phyloP scores from a whole-genome alignment of 768 basidiomycete species.

The Rhizopogon vesiculosus region DNA sequence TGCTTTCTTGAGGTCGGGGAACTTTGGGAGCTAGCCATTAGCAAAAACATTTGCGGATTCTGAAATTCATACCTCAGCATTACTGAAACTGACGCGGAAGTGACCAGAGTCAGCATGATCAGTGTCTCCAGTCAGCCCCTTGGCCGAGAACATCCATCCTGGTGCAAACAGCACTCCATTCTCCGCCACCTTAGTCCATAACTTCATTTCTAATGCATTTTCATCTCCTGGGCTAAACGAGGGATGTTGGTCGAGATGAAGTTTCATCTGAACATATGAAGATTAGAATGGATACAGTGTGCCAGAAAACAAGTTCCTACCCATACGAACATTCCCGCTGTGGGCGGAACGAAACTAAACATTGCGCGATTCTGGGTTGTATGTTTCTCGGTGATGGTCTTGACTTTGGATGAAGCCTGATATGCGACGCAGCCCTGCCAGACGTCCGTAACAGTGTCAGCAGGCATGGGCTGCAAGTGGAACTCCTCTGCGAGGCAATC shows the following conservation, averaged over 20 bases:
- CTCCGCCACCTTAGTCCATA: slow-evolving; percentile 59
- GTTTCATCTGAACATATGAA: slow-evolving; percentile 39
- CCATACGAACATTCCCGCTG: slow-evolving; percentile 84
- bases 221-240: slow-evolving; percentile 31
- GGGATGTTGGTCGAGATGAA: slow-evolving; percentile 59
- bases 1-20: slow-evolving; percentile 39
- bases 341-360: slow-evolving; percentile 71
- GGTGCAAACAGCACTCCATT: slow-evolving; percentile 61
- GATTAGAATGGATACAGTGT: not conserved
- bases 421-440: slow-evolving; percentile 39
- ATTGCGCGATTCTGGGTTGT: slow-evolving; percentile 27
- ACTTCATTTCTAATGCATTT: slow-evolving; percentile 47
- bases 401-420: slow-evolving; percentile 37
- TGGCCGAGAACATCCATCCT: slow-evolving; percentile 30
- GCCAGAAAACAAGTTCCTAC: slow-evolving; percentile 27
- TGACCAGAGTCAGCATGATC: slow-evolving; percentile 35
- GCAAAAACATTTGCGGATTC: not conserved
- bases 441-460: slow-evolving; percentile 11
- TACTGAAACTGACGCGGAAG: slow-evolving; percentile 55
- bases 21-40: slow-evolving; percentile 10
- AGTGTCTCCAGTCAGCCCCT: slow-evolving; percentile 24
- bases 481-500: slow-evolving; percentile 64
- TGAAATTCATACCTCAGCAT: slow-evolving; percentile 37
- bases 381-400: slow-evolving; percentile 37
- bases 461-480: slow-evolving; percentile 40